A percentile compares a stretch with the other conserved stretches of the same genome.
phyloP scores from a whole-genome alignment of 129 eudicot genomes.

The Flaveria linearis region DNA sequence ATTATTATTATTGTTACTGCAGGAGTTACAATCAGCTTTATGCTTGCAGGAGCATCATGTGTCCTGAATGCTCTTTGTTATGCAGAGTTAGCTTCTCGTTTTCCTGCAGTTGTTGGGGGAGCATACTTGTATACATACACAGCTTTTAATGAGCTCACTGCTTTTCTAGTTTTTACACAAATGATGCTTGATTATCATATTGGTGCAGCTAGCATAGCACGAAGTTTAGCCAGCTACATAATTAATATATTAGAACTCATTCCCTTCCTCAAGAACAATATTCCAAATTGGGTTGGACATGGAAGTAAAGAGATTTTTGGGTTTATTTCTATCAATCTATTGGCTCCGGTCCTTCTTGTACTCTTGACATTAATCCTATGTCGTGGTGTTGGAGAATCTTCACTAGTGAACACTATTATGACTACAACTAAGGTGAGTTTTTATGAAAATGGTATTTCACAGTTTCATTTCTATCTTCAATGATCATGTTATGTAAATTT shows the following conservation, averaged over 20 bases:
- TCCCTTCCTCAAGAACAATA: constrained; percentile 60
- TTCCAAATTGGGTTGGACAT: constrained; percentile 96
- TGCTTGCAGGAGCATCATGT: constrained; percentile 95
- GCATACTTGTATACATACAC: constrained; percentile 89
- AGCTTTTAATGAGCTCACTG: constrained; percentile 97
- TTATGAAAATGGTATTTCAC: neutral
- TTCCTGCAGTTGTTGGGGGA: constrained; percentile 99
- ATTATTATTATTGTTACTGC: constrained; percentile 20
- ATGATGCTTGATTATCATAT: constrained; percentile 98
- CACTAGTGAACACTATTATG: constrained; percentile 73
- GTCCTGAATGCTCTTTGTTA: constrained; percentile 94
- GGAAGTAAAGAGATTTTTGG: constrained; percentile 66
- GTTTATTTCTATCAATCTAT: constrained; percentile 67
- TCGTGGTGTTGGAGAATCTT: constrained; percentile 89
- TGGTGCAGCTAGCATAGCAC: constrained; percentile 99
- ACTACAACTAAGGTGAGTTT: constrained; percentile 78
- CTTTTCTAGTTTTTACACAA: constrained; percentile 92
- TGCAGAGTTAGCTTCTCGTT: constrained; percentile 91
- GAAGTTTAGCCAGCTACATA: constrained; percentile 92
- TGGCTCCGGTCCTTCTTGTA: constrained; percentile 84
- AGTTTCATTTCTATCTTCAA: neutral
- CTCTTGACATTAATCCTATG: constrained; percentile 75
- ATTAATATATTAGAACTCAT: constrained; percentile 66
- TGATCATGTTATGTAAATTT: neutral
- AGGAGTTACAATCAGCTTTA: constrained; percentile 91